These are phyloP conservation scores for Bondarzewia mesenterica DNA, from an alignment of 1,284 basidiomycete species.

Conservation along the genomic window DNA sequence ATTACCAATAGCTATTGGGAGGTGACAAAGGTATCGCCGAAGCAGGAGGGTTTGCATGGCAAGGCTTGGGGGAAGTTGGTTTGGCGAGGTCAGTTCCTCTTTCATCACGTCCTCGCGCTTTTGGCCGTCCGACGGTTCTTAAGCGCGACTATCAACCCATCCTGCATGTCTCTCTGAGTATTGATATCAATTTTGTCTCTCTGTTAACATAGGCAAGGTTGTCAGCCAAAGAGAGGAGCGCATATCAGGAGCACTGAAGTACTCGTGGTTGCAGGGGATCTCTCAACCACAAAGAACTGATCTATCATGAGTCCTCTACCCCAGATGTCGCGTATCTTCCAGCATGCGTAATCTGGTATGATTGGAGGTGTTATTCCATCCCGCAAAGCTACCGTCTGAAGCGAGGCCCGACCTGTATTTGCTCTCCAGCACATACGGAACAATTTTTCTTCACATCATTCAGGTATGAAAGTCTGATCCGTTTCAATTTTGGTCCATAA, in stretches of 20 bases:
- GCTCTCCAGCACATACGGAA: not conserved
- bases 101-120: not conserved
- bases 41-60: slow-evolving; percentile 63
- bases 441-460: not conserved
- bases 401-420: not conserved
- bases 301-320: not conserved
- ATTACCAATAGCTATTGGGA: slow-evolving; percentile 65
- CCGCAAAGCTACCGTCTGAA: too few species aligned
- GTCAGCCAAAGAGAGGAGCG: slow-evolving; percentile 39
- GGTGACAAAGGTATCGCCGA: slow-evolving; percentile 60
- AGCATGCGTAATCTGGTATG: too few species aligned
- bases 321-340: not conserved
- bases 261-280: slow-evolving; percentile 46
- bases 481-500: too few species aligned
- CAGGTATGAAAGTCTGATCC: too few species aligned
- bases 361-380: not conserved
- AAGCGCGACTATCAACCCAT: too few species aligned
- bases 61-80: slow-evolving; percentile 71
- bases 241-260: slow-evolving; percentile 55
- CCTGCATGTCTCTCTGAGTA: too few species aligned
- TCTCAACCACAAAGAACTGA: slow-evolving; percentile 29
- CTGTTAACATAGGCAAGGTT: slow-evolving; percentile 33
- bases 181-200: not conserved
- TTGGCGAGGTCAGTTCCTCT: slow-evolving; percentile 61
- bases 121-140: too few species aligned